phyloP scores from a whole-genome alignment of 2,329 filamentous ascomycete genomes.

The Trichophyton simii region DNA sequence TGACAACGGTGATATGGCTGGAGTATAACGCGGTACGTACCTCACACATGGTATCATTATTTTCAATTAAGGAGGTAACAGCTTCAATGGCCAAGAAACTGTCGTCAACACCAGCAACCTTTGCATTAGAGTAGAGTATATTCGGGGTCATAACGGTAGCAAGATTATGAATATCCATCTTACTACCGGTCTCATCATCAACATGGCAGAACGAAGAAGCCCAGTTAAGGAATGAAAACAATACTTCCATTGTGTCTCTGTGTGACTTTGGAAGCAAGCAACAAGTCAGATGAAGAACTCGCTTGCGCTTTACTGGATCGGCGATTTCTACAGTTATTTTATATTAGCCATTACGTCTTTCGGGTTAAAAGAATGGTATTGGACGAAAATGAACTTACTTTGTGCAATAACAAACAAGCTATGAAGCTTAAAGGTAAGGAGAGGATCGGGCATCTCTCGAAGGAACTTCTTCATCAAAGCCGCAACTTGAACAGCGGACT shows the following conservation, averaged over 20 bases:
- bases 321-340: slow-evolving; percentile 46
- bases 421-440: slow-evolving; percentile 92
- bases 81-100: slow-evolving; percentile 90
- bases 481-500: slow-evolving; percentile 86
- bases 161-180: slow-evolving; percentile 98
- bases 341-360: background rate
- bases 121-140: slow-evolving; percentile 52
- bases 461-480: slow-evolving; percentile 92
- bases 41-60: slow-evolving; percentile 94
- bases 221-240: slow-evolving; percentile 96
- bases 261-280: slow-evolving; percentile 87
- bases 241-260: slow-evolving; percentile 83
- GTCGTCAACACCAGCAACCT: slow-evolving; percentile 59
- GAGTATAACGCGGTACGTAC: slow-evolving; percentile 35
- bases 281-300: slow-evolving; percentile 79
- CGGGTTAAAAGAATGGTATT: background rate
- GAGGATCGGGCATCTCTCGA: slow-evolving; percentile 81
- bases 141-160: slow-evolving; percentile 96
- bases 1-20: background rate
- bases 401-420: slow-evolving; percentile 79
- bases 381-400: slow-evolving; percentile 38
- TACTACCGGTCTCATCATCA: slow-evolving; percentile 91
- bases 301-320: slow-evolving; percentile 68
- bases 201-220: slow-evolving; percentile 93
- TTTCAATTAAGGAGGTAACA: slow-evolving; percentile 78